Conservation (phyloP, 2,329 filamentous ascomycete genomes). For the Neurospora crassa region DNA sequence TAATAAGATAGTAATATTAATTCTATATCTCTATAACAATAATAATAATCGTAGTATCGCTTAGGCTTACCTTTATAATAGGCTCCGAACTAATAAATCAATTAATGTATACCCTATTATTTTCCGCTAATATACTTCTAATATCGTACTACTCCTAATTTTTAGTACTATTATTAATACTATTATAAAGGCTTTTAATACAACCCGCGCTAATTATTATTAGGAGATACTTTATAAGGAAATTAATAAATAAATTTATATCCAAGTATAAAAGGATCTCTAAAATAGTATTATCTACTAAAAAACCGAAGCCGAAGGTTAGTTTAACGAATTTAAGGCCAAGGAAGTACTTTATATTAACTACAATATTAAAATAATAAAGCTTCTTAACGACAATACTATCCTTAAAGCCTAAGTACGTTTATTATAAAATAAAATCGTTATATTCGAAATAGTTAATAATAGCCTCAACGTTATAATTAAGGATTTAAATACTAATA, state of each 20-base stretch:
- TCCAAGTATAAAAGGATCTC: not conserved
- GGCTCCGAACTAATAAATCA: fast-evolving
- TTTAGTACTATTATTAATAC: no score
- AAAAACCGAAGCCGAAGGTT: fast-evolving
- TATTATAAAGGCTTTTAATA: no score
- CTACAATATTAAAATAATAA: not conserved
- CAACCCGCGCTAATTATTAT: fast-evolving
- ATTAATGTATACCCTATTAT: no score
- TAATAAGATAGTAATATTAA: no score
- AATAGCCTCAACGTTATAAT: not conserved
- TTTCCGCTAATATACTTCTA: fast-evolving
- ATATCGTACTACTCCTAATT: fast-evolving
- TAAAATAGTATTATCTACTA: not conserved
- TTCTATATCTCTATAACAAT: fast-evolving
- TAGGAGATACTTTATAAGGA: no score
- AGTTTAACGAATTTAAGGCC: not conserved
- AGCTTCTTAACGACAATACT: not conserved
- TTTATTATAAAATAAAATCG: not conserved
- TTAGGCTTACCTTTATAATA: no score
- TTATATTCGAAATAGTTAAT: fast-evolving
- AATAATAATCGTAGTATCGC: no score
- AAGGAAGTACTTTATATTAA: no score
- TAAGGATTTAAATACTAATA: no score
- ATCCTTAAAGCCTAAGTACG: not conserved
- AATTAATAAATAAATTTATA: not conserved